Percentiles rank a stretch among this genome's conserved stretches.
These are phyloP conservation scores for Xylaria curta DNA, from an alignment of 495 filamentous ascomycete genomes.

Conservation along the genomic window DNA sequence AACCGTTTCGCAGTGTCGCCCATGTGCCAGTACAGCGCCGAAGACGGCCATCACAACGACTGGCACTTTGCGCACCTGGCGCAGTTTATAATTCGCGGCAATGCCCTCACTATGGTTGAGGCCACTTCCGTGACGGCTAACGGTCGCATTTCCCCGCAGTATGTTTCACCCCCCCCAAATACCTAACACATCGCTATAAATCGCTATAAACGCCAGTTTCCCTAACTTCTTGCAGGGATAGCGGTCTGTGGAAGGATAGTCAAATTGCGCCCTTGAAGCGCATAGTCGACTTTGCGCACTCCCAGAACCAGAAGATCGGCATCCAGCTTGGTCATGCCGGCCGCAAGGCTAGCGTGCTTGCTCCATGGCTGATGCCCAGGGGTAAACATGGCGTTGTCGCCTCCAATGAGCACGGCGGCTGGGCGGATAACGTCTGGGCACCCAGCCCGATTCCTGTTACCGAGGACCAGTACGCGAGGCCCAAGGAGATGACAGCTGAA, in stretches of 20 bases:
- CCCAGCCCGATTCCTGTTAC: constrained; percentile 57
- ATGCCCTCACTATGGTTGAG: constrained; percentile 70
- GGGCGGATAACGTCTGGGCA: constrained; percentile 68
- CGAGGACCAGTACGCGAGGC: constrained; percentile 48
- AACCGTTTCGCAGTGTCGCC: constrained; percentile 71
- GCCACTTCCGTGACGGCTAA: constrained; percentile 70
- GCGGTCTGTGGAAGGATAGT: constrained; percentile 71
- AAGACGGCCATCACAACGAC: constrained; percentile 71
- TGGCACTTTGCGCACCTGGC: constrained; percentile 73
- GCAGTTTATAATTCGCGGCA: constrained; percentile 67
- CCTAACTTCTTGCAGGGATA: constrained; percentile 46
- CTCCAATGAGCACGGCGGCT: constrained; percentile 61
- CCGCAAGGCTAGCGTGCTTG: constrained; percentile 69
- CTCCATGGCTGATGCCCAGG: constrained; percentile 62
- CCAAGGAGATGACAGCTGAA: constrained; percentile 62
- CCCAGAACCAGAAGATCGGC: constrained; percentile 69
- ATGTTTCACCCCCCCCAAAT: too few relatives aligned
- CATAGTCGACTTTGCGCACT: constrained; percentile 65
- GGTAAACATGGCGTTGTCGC: constrained; percentile 43
- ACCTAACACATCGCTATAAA: too few relatives aligned
- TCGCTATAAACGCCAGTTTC: background rate
- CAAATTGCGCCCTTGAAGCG: constrained; percentile 70
- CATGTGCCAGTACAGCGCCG: constrained; percentile 74
- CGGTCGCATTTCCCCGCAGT: constrained; percentile 69
- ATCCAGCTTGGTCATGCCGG: constrained; percentile 80